A percentile compares a stretch with the other conserved stretches of the same genome.
These are phyloP conservation scores for Fusarium sp. DNA, from an alignment of 2,329 filamentous ascomycete species.

Conservation along the genomic window DNA sequence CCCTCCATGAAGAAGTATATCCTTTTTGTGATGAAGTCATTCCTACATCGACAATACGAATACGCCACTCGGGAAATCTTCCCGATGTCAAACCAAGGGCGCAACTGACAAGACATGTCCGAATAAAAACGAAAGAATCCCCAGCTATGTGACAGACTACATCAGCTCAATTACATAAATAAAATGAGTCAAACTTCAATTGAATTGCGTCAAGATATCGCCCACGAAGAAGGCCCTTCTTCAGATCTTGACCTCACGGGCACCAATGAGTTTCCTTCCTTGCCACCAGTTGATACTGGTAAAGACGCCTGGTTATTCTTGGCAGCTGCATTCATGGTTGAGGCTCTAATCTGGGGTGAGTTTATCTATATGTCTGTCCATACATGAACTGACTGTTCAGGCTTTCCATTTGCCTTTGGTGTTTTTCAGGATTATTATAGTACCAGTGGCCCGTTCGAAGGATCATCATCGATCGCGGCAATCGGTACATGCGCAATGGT, in stretches of 20 bases:
- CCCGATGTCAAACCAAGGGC: constrained; percentile 3
- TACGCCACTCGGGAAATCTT: background rate
- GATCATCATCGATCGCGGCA: constrained; percentile 66
- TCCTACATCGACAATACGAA: background rate
- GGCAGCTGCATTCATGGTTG: constrained; percentile 49
- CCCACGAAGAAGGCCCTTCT: constrained; percentile 1
- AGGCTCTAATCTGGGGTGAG: constrained; percentile 52
- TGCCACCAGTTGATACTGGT: constrained; percentile 50
- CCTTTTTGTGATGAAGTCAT: background rate
- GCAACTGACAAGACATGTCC: background rate
- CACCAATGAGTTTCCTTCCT: background rate
- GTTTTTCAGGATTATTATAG: constrained; percentile 79
- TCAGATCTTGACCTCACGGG: background rate
- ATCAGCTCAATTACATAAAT: rapidly evolving
- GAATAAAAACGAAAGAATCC: background rate
- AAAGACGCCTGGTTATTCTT: constrained; percentile 53
- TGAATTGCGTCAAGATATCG: background rate
- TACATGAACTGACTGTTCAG: constrained; percentile 51
- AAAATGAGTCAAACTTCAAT: constrained; percentile 13
- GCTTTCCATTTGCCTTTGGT: constrained; percentile 76
- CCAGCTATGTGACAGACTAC: rapidly evolving
- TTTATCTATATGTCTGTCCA: rapidly evolving
- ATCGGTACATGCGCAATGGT: constrained; percentile 74
- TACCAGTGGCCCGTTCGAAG: constrained; percentile 67
- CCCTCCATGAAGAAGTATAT: too few relatives aligned